Base-by-base conservation (phyloP, 805 yeast genomes). In the Candida sithepensis region DNA sequence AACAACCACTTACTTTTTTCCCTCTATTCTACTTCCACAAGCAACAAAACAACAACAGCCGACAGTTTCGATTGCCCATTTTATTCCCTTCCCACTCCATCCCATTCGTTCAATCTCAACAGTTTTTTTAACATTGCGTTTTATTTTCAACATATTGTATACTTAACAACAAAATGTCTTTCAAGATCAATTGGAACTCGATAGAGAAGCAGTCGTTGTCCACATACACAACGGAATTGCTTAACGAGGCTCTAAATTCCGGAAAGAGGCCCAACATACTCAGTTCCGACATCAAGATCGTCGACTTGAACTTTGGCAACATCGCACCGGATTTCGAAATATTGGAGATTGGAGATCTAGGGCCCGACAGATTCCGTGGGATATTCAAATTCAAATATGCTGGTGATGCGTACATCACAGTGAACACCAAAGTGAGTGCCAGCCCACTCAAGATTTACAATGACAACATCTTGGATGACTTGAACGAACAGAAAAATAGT, bases 361-460 rank as follows among this genome's bases (percentile, higher is more conserved):
- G 82, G 6, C 72, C 71, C 23, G 94, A 87, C 65, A 68, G 87
- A 51, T 88, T 87, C 59, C 72, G 94, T 48, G 95, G 96, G 1
- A 88, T 87, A 19, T 88, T 87, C 71, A 87, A 86, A 57, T 75
- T 87, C 51, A 81, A 78, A 55, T 87, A 88, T 61, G 71, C 73
- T 41, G 96, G 96, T 2, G 88, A 85, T 62, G 88, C 89, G 18
- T 79, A 79, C 46, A 78, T 87, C 45, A 84, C 90, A 1, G 72
- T 88, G 44, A 85, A 81, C 45, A 87, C 95, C 0, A 81, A 84
- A 47, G 88, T 89, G 13, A 90, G 88, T 64, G 96, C 96, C 1
- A 88, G 88, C 64, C 85, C 94, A 6, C 70, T 89, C 45, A 83
- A 84, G 50, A 86, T 87, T 24, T 83, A 85, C 63, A 61, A 61